Base-by-base conservation (phyloP, 2,329 filamentous ascomycete species). In the Ceratocystis ficicola region DNA sequence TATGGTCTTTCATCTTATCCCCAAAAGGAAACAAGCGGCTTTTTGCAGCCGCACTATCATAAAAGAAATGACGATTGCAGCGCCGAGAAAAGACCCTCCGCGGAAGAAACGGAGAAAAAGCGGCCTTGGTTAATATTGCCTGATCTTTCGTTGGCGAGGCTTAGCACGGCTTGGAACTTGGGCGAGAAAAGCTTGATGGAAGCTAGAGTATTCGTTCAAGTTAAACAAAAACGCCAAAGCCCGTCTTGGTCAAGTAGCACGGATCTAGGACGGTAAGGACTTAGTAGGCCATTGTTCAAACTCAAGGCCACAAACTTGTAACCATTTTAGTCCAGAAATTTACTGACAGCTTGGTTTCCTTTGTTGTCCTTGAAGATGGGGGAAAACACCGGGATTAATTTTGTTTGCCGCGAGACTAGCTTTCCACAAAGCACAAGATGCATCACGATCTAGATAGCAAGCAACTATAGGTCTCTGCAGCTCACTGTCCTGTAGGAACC, bases 31-130 rank as follows among this genome's bases (percentile, higher is more conserved):
- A 59, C 52, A 59, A 59, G 52, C 52, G 52, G 52, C 25, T 30
- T 59, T 59, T 59, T 59, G 28, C 52, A 59, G 52, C 52, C 52
- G 52, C 52, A 59, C 28, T 36, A 59, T 59, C 17, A 6, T 59
- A 17, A 32, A 12, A 59, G 52, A 59, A 59, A 59, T 30, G 4
- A 32, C 4, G 32, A 59, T 59, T 17, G 17, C 52, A 59, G 20
- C 28, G 52, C 52, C 28, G 28, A 32, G 52, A 59, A 59, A 59
- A 36, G 52, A 59, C 25, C 8, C 20, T 22, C 6, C 3, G 15
- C 25, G 7, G 25, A 52, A 25, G 20, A 12, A 52, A 25, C 20
- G 20, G 28, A 25, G 25, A 25, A 50, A 52, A 25, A 22, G 2
- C 5, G 25, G 48, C 48, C 12, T 10, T 8, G n/a, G 46, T 8